Evolutionary conservation across 169 alveolate species (phyloP), one percentile per base, ranked within the genome.

Genomic region (Plasmodium gallinaceum): DNA sequence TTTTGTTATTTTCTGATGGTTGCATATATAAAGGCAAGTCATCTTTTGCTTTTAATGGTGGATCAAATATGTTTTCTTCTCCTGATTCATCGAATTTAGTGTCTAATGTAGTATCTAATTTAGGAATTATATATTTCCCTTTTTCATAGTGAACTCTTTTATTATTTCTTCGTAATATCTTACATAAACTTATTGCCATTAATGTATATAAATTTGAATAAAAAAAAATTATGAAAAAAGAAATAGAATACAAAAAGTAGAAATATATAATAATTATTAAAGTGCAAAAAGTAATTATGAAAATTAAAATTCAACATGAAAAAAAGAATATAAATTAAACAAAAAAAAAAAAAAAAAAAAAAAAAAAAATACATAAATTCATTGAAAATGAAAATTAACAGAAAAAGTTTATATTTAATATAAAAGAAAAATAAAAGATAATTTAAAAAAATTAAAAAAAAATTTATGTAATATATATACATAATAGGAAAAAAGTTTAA

Each of bases 1-100:
- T 37, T 18, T 22, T 70, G 16, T 57, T 83, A 42, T 69, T 62
- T 62, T 46, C 87, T 4, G 39, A 37, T 37, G 92, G 92, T 71
- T 86, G 92, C 39, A 86, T 57, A 61, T 86, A 86, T 0, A 88
- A 71, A 12, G 92, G 92, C 14, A 42, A 58, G 5, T 58, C 76
- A 24, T 71, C 87, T 4, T 70, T 51, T n/a, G 16, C 76, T 42
- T 22, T 37, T 60, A 86, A 52, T 1, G 92, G 92, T 4, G 68
- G 68, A 18, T 86, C 92, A 70, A 70, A 58, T 65, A 46, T 22
- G 37, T 61, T 61, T 16, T 71, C 57, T 22, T 60, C 75, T 39
- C 26, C 69, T 45, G 18, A n/a, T 10, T 37, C 54, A 22, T 71
- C 22, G 0, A 9, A n/a, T 9, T 52, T 43, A 8, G 2, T 51